Evolutionary conservation across 2,329 filamentous ascomycete species (phyloP), one percentile per base, ranked within the genome.

Genomic region (Paecilomyces formosus): DNA sequence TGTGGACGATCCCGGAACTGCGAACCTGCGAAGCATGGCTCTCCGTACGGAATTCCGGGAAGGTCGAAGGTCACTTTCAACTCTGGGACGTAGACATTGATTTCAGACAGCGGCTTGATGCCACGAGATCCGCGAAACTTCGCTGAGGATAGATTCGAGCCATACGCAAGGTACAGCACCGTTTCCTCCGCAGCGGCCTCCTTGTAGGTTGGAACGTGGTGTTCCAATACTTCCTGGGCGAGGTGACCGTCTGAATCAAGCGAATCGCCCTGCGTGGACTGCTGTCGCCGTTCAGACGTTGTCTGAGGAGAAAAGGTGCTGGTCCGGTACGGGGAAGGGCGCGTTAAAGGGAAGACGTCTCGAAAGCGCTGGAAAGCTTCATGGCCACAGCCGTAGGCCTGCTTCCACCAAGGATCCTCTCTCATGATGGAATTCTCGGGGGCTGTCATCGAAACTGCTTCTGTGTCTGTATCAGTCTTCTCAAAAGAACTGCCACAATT

Each of bases 11-110:
- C 80, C 54, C 88, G 84, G 56, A 81, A 80, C 15, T 82, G 83
- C 2, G 88, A 88, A 68, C 96, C 96, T 58, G 91, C 92, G 72
- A 97, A 97, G 73, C 93, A 96, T 0, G 94, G 93, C 74, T 97
- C 94, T 12, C 76, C 70, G 76, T 97, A 97, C 0, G 94, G 90
- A 0, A 97, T 69, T 0, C 92, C 93, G 0, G 92, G 85, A 0
- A 97, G 83, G 70, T 94, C 88, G 72, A 99, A 97, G 6, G 87
- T 89, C 56, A 99, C 79, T 55, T 84, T 81, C 54, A 97, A 79
- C 4, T 84, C 82, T 0, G 94, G 94, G 1, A 91, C 90, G 4
- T 88, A 83, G 7, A 96, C 93, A 68, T 92, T 92, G 68, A 92
- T 76, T 62, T 89, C 84, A 45, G 90, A 91, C 13, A 97, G 68